These are phyloP conservation scores for Meyerozyma sp. DNA, from an alignment of 1,139 yeast genomes.

Conservation along the genomic window DNA sequence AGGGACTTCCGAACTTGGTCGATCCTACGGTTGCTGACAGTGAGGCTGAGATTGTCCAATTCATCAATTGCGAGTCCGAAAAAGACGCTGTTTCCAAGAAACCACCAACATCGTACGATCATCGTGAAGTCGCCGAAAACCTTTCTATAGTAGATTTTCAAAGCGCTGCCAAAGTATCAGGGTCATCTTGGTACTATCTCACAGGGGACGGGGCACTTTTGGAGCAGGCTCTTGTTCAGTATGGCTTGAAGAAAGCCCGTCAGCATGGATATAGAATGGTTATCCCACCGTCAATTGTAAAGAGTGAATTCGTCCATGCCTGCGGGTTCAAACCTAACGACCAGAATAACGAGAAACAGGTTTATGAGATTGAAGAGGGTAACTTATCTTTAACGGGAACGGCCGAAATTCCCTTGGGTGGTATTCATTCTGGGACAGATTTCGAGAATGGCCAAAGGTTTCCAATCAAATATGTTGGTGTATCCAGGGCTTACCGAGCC, in stretches of 20 bases:
- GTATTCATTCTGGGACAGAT: slow-evolving; percentile 40
- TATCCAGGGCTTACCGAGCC: slow-evolving; percentile 85
- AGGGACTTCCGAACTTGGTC: slow-evolving; percentile 64
- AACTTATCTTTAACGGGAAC: slow-evolving; percentile 79
- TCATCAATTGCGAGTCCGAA: slow-evolving; percentile 39
- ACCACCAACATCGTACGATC: slow-evolving; percentile 42
- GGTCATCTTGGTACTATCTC: slow-evolving; percentile 86
- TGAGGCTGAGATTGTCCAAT: slow-evolving; percentile 36
- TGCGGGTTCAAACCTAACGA: slow-evolving; percentile 97
- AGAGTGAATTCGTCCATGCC: slow-evolving; percentile 70
- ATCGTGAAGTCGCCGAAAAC: slow-evolving; percentile 57
- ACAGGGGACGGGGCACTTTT: slow-evolving; percentile 82
- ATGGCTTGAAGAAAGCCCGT: slow-evolving; percentile 65
- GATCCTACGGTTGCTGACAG: slow-evolving; percentile 43
- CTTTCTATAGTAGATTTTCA: slow-evolving; percentile 65
- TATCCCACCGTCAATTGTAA: slow-evolving; percentile 82
- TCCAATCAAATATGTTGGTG: slow-evolving; percentile 68
- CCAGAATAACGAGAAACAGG: slow-evolving; percentile 79
- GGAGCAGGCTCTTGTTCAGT: slow-evolving; percentile 86
- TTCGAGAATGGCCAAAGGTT: slow-evolving; percentile 19
- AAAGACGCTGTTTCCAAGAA: slow-evolving; percentile 15
- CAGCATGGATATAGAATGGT: slow-evolving; percentile 63
- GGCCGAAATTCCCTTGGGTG: slow-evolving; percentile 94
- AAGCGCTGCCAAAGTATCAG: slow-evolving; percentile 71
- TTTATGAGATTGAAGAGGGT: slow-evolving; percentile 54